These are phyloP conservation scores for Amanita muscaria DNA, from an alignment of 768 basidiomycete species.

Conservation along the genomic window DNA sequence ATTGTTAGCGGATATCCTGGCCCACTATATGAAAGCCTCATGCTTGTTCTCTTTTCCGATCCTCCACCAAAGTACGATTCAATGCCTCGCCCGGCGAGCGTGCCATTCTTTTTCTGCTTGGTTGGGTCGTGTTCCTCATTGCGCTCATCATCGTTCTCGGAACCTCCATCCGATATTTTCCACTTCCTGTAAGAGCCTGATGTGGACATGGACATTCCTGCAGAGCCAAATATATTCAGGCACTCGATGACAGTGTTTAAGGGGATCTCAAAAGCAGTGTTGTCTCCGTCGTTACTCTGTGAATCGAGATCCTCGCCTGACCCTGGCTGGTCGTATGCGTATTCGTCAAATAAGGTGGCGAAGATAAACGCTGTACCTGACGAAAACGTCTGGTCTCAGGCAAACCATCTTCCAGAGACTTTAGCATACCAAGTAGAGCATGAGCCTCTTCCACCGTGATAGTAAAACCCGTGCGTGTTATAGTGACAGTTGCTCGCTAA, in stretches of 20 bases:
- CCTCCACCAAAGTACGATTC: slow-evolving; percentile 48
- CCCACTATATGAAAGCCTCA: slow-evolving; percentile 80
- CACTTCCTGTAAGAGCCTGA: slow-evolving; percentile 31
- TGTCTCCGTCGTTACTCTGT: slow-evolving; percentile 22
- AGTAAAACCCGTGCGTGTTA: slow-evolving; percentile 61
- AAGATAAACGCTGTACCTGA: slow-evolving; percentile 84
- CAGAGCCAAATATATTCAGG: slow-evolving; percentile 89
- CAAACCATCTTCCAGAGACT: not conserved
- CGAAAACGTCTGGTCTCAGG: not conserved
- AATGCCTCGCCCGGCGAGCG: slow-evolving; percentile 24
- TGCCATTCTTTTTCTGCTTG: slow-evolving; percentile 13
- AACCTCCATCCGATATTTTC: slow-evolving; percentile 38
- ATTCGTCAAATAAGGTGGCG: slow-evolving; percentile 72
- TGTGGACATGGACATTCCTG: slow-evolving; percentile 32
- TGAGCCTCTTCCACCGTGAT: slow-evolving; percentile 83
- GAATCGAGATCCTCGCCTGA: slow-evolving; percentile 16
- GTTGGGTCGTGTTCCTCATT: slow-evolving; percentile 25
- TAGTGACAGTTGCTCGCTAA: slow-evolving; percentile 69
- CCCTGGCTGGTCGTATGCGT: slow-evolving; percentile 37
- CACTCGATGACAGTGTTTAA: slow-evolving; percentile 82
- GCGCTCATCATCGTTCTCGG: slow-evolving; percentile 32
- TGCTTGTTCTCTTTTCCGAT: slow-evolving; percentile 63
- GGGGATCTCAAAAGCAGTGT: slow-evolving; percentile 69
- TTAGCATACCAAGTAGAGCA: slow-evolving; percentile 59
- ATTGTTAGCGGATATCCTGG: slow-evolving; percentile 70